Evolutionary conservation across 768 basidiomycete species (phyloP), one percentile per base, ranked within the genome.

Genomic region (Gloeostereum incarnatum): DNA sequence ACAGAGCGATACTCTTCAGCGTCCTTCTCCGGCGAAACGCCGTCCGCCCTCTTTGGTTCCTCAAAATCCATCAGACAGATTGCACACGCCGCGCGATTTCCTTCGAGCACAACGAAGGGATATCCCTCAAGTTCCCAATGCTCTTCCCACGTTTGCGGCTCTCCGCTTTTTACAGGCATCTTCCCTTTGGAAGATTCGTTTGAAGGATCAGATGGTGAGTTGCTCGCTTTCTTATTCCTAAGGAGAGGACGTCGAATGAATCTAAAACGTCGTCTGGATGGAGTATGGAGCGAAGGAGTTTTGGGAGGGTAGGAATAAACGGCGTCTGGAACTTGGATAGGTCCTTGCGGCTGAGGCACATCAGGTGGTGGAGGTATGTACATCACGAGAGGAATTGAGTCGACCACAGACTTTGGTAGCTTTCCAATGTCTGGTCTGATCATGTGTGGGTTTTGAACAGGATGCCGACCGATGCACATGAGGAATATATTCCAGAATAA

Each of bases 21-120:
- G 26, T 39, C 47, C 45, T 54, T 44, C 46, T 43, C 31, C 21
- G 46, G 40, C 14, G 43, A 42, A 5, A 34, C 38, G n/a, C 47
- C 51, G 18, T 53, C 58, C 26, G 57, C 47, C 38, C 61, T 54
- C 48, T 49, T 68, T 11, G 87, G 87, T 55, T 81, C 82, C 46
- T 83, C 82, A 45, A 88, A 91, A 55, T 90, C 87, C 71, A 82
- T 69, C 46, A 90, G 60, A 54, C 88, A 90, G 38, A 89, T 85
- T 18, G 84, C 83, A 55, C 87, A 90, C 11, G 80, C 74, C 3
- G 88, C 88, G 37, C 87, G 78, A 51, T 90, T 87, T 17, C 75
- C 81, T 47, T 88, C 84, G 25, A 91, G 66, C 30, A 81, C 62
- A 24, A 91, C 83, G 55, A 90, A 89, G 1, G 88, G 87, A 55